Evolutionary conservation across 2,329 filamentous ascomycete genomes (phyloP).

Genomic region (Cordyceps cicadae): DNA sequence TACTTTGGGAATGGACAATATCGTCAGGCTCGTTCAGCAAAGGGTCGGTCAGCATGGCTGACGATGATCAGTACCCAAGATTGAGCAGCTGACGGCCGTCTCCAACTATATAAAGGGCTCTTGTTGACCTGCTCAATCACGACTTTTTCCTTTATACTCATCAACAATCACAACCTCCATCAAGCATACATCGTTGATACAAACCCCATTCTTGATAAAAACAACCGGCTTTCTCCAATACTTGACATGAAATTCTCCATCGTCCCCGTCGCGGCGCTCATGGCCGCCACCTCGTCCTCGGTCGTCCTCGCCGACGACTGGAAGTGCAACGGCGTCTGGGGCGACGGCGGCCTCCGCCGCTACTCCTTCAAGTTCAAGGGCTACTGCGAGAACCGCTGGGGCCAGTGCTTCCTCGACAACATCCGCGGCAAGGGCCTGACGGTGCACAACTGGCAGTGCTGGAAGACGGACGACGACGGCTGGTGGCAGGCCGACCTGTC

Average conservation of each 20-base stretch:
- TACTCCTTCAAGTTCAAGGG: background rate
- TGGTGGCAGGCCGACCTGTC: background rate
- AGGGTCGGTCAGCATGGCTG: too few relatives aligned
- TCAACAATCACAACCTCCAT: background rate
- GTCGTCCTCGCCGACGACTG: background rate
- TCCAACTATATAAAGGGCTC: background rate
- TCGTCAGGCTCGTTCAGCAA: too few relatives aligned
- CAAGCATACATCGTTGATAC: background rate
- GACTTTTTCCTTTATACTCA: background rate
- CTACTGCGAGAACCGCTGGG: background rate
- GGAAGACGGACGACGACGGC: background rate
- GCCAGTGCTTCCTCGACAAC: slow-evolving; percentile 1
- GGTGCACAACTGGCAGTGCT: background rate
- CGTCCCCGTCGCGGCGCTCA: background rate
- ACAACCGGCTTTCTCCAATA: too few relatives aligned
- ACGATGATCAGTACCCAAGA: too few relatives aligned
- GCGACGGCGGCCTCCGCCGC: background rate
- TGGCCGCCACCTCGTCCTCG: background rate
- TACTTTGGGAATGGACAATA: too few relatives aligned
- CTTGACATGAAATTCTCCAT: background rate
- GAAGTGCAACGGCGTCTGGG: background rate
- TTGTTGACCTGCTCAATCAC: background rate
- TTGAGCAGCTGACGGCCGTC: too few relatives aligned
- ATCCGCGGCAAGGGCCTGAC: background rate
- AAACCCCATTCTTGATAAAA: too few relatives aligned